Percentiles rank a stretch among this genome's conserved stretches.
Conservation (phyloP, 2,329 filamentous ascomycete species). For the Trichoderma harzianum region DNA sequence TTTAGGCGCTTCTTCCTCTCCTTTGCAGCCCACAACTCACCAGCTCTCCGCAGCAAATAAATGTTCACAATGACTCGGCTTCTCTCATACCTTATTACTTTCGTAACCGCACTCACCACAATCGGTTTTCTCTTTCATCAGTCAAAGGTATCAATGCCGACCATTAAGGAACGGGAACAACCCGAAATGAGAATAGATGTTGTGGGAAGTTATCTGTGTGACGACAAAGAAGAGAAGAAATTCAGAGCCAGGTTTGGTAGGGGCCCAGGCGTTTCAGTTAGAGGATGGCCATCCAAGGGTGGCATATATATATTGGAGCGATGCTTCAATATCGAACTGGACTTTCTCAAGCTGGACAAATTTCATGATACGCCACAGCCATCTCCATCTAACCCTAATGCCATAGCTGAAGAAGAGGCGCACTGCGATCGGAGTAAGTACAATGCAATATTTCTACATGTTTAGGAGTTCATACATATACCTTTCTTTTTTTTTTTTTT, state of each 20-base stretch:
- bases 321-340: neutral
- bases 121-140: neutral
- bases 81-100: neutral
- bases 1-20: neutral
- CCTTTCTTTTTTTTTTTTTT: neutral
- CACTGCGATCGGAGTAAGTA: conserved; percentile 2
- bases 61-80: neutral
- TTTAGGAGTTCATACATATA: neutral
- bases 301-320: neutral
- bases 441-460: neutral
- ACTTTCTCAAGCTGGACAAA: neutral
- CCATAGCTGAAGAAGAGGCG: neutral
- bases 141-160: neutral
- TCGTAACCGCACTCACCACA: neutral
- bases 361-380: neutral
- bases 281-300: neutral
- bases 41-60: neutral
- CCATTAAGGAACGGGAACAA: neutral
- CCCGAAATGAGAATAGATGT: neutral
- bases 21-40: neutral
- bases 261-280: neutral
- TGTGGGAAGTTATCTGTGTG: neutral
- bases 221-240: neutral
- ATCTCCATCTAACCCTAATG: neutral
- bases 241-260: neutral